A percentile compares a stretch with the other conserved stretches of the same genome.
Evolutionary conservation across 345 rosid genomes (phyloP).

Genomic region (Leavenworthia alabamica): DNA sequence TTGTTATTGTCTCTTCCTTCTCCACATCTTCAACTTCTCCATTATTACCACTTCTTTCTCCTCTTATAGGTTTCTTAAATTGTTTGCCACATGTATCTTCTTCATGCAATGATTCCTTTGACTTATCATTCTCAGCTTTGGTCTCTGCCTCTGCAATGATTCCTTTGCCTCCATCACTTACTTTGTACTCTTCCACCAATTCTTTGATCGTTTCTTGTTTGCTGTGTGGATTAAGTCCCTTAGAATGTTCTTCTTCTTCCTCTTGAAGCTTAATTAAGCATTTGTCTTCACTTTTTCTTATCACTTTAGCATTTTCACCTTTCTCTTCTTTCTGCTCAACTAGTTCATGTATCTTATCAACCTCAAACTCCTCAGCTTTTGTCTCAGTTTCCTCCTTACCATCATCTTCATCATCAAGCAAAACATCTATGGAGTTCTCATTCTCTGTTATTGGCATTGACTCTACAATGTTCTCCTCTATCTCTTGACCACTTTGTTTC

Average conservation of each 20-base stretch:
- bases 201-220: not conserved
- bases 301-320: not conserved
- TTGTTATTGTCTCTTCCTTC: too few species aligned
- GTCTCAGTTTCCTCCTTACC: not conserved
- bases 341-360: not conserved
- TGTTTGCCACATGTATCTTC: not conserved
- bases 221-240: not conserved
- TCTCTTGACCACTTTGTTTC: not conserved
- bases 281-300: too few species aligned
- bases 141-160: not conserved
- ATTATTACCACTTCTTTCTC: not conserved
- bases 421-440: not conserved
- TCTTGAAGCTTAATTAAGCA: too few species aligned
- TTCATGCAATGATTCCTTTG: not conserved
- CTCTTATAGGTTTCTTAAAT: not conserved
- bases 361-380: not conserved
- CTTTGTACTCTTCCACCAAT: conserved; percentile 2
- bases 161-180: not conserved
- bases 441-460: not conserved
- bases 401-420: not conserved
- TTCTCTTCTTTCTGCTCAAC: conserved; percentile 5
- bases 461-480: not conserved
- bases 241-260: too few species aligned
- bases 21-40: conserved; percentile 7
- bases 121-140: not conserved